Base-by-base conservation (phyloP, 2,329 filamentous ascomycete genomes). In the Aspergillus nomiae region DNA sequence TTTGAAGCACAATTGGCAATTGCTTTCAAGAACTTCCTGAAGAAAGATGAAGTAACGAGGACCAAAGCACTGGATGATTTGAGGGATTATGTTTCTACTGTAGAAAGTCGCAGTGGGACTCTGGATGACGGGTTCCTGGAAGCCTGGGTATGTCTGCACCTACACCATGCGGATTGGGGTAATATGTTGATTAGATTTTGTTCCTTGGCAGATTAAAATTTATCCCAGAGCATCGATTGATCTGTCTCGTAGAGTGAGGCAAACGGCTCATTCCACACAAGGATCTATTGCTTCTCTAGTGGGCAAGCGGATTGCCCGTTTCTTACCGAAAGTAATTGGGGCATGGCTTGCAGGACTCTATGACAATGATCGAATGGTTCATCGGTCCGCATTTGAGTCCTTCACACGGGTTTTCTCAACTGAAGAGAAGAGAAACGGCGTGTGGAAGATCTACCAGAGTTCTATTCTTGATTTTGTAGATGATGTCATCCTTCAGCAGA, bases 31-130 rank as follows among this genome's bases (percentile, higher is more conserved):
- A 97, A 96, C 70, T 80, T 97, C 4, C 85, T 89, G 57, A 99
- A 98, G 81, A 96, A 95, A 79, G 94, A 97, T 80, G 90, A 89
- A 72, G 96, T 89, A 12, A 99, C 95, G 43, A 96, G 97, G 76
- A 85, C 90, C 9, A 97, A 94, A 76, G 94, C 92, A 0, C 82
- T 99, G 32, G 94, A 98, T 70, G 94, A 98, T 58, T 80, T 99
- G 24, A 84, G 92, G 55, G 76, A 85, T 38, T 86, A 90, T 73
- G 82, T 92, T 45, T 83, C 85, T 82, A 76, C 84, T 77, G 48
- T 84, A 75, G 74, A 85, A 84, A 64, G 71, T 24, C 69, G 83
- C 60, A 81, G 84, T 69, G 87, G 85, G 30, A 89, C 88, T 36
- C 81, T 91, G 21, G 93, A 97, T 72, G 92, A 97, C 69, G 84